A percentile compares a stretch with the other conserved stretches of the same genome.
These are phyloP conservation scores for Yamadazyma oceani DNA, from an alignment of 1,139 yeast species.

Conservation along the genomic window DNA sequence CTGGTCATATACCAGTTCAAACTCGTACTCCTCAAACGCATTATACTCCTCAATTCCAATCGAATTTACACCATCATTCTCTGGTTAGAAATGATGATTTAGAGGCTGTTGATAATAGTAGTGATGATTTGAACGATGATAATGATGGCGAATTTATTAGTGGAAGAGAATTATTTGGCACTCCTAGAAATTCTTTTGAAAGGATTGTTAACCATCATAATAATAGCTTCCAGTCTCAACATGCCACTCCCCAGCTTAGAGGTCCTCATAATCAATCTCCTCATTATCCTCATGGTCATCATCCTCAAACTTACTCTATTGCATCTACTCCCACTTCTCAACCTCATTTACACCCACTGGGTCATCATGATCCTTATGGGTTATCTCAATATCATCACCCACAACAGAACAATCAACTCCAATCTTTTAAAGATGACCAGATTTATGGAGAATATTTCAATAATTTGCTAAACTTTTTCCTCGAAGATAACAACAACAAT, in stretches of 20 bases:
- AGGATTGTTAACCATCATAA: conserved; percentile 23
- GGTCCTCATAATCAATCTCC: background rate
- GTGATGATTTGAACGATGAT: conserved; percentile 20
- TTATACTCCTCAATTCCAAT: background rate
- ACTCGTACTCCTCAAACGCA: background rate
- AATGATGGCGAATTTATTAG: conserved; percentile 37
- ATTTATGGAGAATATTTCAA: conserved; percentile 38
- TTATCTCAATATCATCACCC: conserved; percentile 26
- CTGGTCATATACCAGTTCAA: background rate
- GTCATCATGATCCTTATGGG: conserved; percentile 23
- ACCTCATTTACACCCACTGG: background rate
- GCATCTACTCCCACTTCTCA: conserved; percentile 1
- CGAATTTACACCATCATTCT: conserved; percentile 1
- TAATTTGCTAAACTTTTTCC: conserved; percentile 36
- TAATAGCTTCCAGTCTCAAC: conserved; percentile 3
- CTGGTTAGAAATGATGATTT: conserved; percentile 38
- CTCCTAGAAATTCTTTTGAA: conserved; percentile 43
- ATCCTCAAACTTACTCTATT: conserved; percentile 1
- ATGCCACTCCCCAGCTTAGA: background rate
- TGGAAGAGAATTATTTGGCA: conserved; percentile 45
- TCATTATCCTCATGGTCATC: background rate
- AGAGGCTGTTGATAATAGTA: conserved; percentile 31
- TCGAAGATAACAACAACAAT: conserved; percentile 28
- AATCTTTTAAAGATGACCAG: conserved; percentile 20
- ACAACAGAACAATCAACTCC: conserved; percentile 18